These are phyloP conservation scores for Fusarium succisae DNA, from an alignment of 2,329 filamentous ascomycete species.

Conservation along the genomic window DNA sequence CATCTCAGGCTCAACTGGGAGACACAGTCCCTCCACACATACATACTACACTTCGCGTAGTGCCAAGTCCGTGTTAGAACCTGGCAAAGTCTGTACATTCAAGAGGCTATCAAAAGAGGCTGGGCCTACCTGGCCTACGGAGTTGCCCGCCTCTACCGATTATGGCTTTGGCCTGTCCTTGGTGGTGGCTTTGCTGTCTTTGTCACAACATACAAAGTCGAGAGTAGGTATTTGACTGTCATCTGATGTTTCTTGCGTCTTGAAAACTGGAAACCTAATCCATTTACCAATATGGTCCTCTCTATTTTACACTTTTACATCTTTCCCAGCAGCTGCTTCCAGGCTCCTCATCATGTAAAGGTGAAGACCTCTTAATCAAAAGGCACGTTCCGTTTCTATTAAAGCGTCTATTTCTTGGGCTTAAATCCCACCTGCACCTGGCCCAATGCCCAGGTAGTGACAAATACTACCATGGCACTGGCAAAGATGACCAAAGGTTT, in stretches of 20 bases:
- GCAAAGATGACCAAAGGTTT: constrained; percentile 87
- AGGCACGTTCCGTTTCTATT: constrained; percentile 16
- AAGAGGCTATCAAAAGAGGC: constrained; percentile 12
- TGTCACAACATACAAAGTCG: constrained; percentile 10
- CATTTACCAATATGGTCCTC: constrained; percentile 16
- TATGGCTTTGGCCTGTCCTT: constrained; percentile 7
- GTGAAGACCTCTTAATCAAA: constrained; percentile 13
- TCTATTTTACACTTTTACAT: constrained; percentile 43
- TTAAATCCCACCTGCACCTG: constrained; percentile 83
- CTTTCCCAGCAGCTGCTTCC: constrained; percentile 16
- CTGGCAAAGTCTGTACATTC: neutral
- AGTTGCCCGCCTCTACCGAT: neutral
- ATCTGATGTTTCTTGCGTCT: constrained; percentile 5
- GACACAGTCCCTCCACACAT: constrained; percentile 22
- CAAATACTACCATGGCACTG: constrained; percentile 78
- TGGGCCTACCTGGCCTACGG: neutral
- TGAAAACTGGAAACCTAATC: constrained; percentile 6
- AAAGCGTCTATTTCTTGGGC: constrained; percentile 50
- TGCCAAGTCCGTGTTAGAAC: neutral
- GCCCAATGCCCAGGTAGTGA: constrained; percentile 77
- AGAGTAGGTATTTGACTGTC: neutral
- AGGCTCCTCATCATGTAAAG: constrained; percentile 9
- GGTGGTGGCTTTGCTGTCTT: constrained; percentile 26
- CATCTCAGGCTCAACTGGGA: constrained; percentile 25
- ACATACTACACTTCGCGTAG: neutral